Conservation (phyloP, 192 early-diverging fungal species). For the Gonapodya prolifera region DNA sequence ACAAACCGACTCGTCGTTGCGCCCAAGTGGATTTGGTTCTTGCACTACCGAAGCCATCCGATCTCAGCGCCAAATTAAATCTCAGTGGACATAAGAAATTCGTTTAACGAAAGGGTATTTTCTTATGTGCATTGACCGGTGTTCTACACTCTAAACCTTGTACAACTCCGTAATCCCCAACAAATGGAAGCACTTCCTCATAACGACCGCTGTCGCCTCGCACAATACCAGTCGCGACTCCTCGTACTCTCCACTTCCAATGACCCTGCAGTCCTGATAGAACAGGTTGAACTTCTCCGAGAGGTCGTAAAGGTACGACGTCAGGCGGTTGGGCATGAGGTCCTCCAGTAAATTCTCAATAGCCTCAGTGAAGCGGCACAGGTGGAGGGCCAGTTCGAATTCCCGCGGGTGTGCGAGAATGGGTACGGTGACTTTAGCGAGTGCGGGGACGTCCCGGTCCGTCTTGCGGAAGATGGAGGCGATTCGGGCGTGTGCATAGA, state of each 20-base stretch:
- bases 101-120: no score
- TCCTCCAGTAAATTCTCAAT: not conserved
- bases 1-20: no score
- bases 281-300: not conserved
- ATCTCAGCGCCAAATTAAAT: no score
- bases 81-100: no score
- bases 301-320: not conserved
- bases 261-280: not conserved
- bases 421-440: not conserved
- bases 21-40: no score
- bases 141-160: no score
- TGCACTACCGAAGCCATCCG: no score
- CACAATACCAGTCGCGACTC: not conserved
- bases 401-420: not conserved
- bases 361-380: slow-evolving; percentile 1
- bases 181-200: not conserved
- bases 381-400: not conserved
- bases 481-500: slow-evolving; percentile 92
- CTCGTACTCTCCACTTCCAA: not conserved
- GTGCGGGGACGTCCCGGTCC: slow-evolving; percentile 3
- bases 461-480: slow-evolving; percentile 86
- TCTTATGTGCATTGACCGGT: no score
- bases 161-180: not conserved
- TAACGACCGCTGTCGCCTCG: not conserved
- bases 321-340: not conserved